Percentiles rank a stretch among this genome's conserved stretches.
Conservation (phyloP, 2,329 filamentous ascomycete genomes). For the Beauveria bassiana region DNA sequence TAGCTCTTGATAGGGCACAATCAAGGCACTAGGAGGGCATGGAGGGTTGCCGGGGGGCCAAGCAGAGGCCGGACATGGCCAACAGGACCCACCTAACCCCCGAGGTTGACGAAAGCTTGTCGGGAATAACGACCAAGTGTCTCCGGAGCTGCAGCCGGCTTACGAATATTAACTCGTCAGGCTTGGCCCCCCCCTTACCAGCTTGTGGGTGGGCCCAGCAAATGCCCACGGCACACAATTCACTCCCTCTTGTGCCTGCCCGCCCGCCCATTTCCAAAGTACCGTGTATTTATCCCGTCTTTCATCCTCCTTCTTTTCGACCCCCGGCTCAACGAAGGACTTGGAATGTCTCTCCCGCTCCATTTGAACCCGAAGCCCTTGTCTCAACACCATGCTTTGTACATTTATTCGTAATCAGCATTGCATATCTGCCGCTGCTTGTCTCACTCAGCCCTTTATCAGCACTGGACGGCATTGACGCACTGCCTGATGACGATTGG, state of each 20-base stretch:
- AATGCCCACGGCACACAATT: no score
- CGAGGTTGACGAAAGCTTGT: not conserved
- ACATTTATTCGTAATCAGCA: no score
- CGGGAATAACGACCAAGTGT: constrained; percentile 2
- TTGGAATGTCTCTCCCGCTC: no score
- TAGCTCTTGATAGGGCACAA: no score
- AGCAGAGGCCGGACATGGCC: not conserved
- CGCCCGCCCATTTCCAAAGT: no score
- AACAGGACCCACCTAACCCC: not conserved
- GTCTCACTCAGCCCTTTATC: not conserved
- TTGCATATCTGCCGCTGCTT: not conserved
- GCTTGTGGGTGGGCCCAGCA: not conserved
- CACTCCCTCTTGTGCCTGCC: no score
- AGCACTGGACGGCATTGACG: not conserved
- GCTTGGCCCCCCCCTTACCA: not conserved
- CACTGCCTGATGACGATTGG: not conserved
- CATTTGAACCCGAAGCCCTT: no score
- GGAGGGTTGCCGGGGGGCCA: not conserved
- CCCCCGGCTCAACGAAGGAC: no score
- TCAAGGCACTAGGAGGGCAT: not conserved
- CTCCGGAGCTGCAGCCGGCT: not conserved
- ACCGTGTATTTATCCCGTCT: no score
- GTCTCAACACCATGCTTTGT: no score
- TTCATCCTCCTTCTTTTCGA: no score
- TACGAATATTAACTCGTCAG: no score